Conservation (phyloP, 352 stramenopile species). For the Plasmopara muralis region DNA sequence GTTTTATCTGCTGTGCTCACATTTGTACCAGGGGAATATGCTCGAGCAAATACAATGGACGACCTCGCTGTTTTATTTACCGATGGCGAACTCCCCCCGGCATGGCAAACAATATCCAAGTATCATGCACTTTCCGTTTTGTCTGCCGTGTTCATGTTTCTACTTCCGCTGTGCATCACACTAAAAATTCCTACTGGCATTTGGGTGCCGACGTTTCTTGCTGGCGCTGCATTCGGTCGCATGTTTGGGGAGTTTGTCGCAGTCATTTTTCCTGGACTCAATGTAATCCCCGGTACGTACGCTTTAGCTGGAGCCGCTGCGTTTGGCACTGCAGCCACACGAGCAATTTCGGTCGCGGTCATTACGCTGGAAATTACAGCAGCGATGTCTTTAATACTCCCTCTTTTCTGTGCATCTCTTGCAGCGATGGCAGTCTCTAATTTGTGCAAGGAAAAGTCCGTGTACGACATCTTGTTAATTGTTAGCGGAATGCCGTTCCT, state of each 20-base stretch:
- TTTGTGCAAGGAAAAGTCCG: conserved; percentile 60
- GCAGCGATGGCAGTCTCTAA: conserved; percentile 58
- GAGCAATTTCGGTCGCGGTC: conserved; percentile 75
- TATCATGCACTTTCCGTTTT: conserved; percentile 56
- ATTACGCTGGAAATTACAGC: conserved; percentile 85
- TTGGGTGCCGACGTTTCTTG: conserved; percentile 82
- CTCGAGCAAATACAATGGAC: conserved; percentile 42
- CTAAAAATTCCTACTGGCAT: conserved; percentile 76
- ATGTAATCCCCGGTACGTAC: conserved; percentile 55
- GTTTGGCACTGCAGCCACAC: conserved; percentile 60
- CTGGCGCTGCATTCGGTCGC: conserved; percentile 69
- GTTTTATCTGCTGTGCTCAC: conserved; percentile 58
- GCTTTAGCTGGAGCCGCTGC: conserved; percentile 71
- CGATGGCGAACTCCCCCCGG: conserved; percentile 25
- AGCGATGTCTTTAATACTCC: conserved; percentile 75
- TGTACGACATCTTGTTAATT: conserved; percentile 81
- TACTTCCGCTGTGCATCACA: conserved; percentile 79
- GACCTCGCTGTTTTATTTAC: conserved; percentile 66
- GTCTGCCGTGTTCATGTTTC: conserved; percentile 41
- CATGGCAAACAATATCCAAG: conserved; percentile 54
- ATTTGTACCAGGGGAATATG: conserved; percentile 68
- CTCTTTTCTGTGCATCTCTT: conserved; percentile 70
- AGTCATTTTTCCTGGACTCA: conserved; percentile 20
- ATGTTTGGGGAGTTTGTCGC: conserved; percentile 65
- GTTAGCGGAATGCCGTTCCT: conserved; percentile 76